These are phyloP conservation scores for Bryoerythrophyllum caledonicum DNA, from an alignment of 225 moss, liverwort and hornwort species.

Conservation along the genomic window DNA sequence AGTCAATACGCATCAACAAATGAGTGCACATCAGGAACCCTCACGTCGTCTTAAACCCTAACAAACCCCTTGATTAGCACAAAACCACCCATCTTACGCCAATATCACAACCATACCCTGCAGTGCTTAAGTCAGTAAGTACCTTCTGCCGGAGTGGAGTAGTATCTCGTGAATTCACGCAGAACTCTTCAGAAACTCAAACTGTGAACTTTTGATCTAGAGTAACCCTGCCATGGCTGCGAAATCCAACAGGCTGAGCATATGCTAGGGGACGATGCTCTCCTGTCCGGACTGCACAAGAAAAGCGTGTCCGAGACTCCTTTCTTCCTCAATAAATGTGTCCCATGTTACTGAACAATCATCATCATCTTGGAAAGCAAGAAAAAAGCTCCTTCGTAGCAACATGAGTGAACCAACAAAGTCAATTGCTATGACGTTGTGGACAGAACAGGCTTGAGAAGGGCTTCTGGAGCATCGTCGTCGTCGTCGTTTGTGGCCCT, in stretches of 20 bases:
- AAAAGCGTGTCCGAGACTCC: slow-evolving; percentile 10
- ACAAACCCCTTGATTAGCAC: neutral
- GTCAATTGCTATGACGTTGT: neutral
- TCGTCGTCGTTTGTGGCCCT: too few relatives aligned
- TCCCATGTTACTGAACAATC: neutral
- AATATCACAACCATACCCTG: neutral
- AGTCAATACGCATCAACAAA: neutral
- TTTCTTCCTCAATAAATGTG: neutral
- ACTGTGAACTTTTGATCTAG: neutral
- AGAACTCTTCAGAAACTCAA: neutral
- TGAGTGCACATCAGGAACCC: neutral
- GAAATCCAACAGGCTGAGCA: neutral
- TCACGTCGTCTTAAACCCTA: too few relatives aligned
- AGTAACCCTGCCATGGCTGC: too few relatives aligned
- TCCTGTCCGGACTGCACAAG: too few relatives aligned
- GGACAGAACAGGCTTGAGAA: neutral
- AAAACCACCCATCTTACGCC: slow-evolving; percentile 6
- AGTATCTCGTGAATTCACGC: neutral
- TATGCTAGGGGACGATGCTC: slow-evolving; percentile 21
- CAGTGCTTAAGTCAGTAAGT: neutral
- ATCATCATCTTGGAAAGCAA: neutral
- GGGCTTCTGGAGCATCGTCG: neutral
- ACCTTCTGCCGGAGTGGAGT: neutral
- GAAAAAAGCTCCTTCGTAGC: neutral
- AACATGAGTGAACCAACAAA: neutral